Evolutionary conservation across 345 rosid species (phyloP), one percentile per base, ranked within the genome.

Genomic region (Arabis hirsuta): DNA sequence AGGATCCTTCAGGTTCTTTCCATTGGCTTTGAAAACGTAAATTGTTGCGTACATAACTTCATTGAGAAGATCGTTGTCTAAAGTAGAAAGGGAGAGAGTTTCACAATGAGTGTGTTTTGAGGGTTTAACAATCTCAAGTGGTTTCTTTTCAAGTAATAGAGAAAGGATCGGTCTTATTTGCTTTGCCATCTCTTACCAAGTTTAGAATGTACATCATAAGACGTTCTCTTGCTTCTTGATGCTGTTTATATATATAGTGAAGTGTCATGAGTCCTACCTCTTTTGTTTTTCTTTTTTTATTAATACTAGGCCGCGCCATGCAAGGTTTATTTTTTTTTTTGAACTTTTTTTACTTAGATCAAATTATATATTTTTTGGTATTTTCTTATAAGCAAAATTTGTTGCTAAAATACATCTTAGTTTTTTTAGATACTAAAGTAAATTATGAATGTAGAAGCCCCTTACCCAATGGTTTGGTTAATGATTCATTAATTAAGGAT

Each of bases 11-110:
- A 11, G 57, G n/a, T n/a, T 39, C 5, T 13, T 62, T 41, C 43
- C 26, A 24, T 67, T 74, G 56, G 76, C 73, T 42, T 86, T 65
- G 47, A 78, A 84, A 14, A 59, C 85, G 12, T 79, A 77, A 27
- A 85, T 55, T 4, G 68, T 56, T 31, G 70, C 81, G 43, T 81
- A 73, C 32, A 80, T 50, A 43, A 79, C 27, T 59, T 81, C 82
- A 14, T 63, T 67, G 53, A 55, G 56, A 16, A 13, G 77, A 58
- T 83, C 76, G 20, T 69, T 81, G 71, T 81, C 85, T 26, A 81
- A 71, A 46, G 81, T 76, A 63, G 87, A 83, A 29, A 83, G 44
- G 26, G 79, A 73, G 14, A 85, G 85, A 39, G 24, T 52, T 48
- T 63, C 72, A 2, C 36, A 68, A 51, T 81, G 84, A 2, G 76